phyloP scores from a whole-genome alignment of 176 grass and related monocot species.

The Avena insularis region DNA sequence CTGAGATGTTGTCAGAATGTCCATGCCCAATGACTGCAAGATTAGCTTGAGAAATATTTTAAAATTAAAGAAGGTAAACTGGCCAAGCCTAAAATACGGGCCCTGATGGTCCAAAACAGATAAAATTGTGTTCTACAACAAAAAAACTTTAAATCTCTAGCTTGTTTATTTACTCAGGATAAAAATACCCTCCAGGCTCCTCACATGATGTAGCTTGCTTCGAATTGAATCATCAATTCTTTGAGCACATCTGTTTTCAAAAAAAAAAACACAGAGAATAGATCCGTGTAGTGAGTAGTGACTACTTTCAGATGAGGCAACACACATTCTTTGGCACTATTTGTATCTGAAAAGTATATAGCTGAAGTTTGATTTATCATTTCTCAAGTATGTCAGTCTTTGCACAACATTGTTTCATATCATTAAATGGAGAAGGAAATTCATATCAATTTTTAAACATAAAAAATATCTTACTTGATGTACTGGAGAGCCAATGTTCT shows the following conservation, averaged over 20 bases:
- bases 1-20: too few species aligned
- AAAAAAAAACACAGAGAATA: neutral
- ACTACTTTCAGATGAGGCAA: neutral
- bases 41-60: too few species aligned
- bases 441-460: constrained; percentile 9
- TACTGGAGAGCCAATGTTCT: constrained; percentile 51
- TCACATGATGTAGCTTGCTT: neutral
- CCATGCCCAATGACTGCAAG: too few species aligned
- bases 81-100: too few species aligned
- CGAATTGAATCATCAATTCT: neutral
- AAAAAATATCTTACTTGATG: constrained; percentile 38
- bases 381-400: neutral
- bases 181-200: too few species aligned
- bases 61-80: too few species aligned
- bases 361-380: neutral
- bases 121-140: too few species aligned
- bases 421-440: neutral
- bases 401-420: neutral
- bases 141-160: too few species aligned
- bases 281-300: neutral
- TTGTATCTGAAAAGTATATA: neutral
- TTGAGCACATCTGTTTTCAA: neutral
- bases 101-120: too few species aligned
- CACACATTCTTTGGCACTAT: neutral
- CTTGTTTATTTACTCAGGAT: too few species aligned